Conservation (phyloP, 495 filamentous ascomycete species). For the Lophiotrema nucula region DNA sequence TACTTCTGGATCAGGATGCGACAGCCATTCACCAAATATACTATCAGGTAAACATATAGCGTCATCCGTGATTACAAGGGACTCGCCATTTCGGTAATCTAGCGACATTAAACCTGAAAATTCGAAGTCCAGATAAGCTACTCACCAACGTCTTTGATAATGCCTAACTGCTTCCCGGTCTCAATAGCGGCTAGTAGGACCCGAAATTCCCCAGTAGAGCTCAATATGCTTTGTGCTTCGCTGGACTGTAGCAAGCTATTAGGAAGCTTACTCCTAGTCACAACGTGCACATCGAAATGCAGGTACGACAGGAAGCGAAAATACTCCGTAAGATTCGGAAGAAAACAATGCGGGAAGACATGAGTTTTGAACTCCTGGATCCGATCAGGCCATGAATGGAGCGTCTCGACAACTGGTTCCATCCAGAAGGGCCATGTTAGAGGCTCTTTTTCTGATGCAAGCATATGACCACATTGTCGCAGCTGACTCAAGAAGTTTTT, state of each 20-base stretch:
- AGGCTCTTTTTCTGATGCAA: neutral
- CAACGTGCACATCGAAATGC: conserved; percentile 9
- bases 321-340: conserved; percentile 45
- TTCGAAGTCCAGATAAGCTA: too few relatives aligned
- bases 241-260: neutral
- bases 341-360: conserved; percentile 46
- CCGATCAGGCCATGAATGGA: conserved; percentile 21
- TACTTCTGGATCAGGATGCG: conserved; percentile 10
- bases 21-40: conserved; percentile 55
- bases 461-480: too few relatives aligned
- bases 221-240: neutral
- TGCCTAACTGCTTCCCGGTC: conserved; percentile 72
- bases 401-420: conserved; percentile 13
- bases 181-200: conserved; percentile 67
- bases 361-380: conserved; percentile 45
- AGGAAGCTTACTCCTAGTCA: conserved; percentile 1
- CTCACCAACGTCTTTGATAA: conserved; percentile 73
- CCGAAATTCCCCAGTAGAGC: conserved; percentile 43
- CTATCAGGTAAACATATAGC: conserved; percentile 44
- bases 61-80: conserved; percentile 15
- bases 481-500: conserved; percentile 53
- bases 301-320: conserved; percentile 28
- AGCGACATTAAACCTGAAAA: too few relatives aligned
- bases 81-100: too few relatives aligned
- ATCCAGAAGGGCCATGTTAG: conserved; percentile 18